A percentile compares a stretch with the other conserved stretches of the same genome.
Conservation (phyloP, 2,329 filamentous ascomycete species). For the Fusarium sp. region DNA sequence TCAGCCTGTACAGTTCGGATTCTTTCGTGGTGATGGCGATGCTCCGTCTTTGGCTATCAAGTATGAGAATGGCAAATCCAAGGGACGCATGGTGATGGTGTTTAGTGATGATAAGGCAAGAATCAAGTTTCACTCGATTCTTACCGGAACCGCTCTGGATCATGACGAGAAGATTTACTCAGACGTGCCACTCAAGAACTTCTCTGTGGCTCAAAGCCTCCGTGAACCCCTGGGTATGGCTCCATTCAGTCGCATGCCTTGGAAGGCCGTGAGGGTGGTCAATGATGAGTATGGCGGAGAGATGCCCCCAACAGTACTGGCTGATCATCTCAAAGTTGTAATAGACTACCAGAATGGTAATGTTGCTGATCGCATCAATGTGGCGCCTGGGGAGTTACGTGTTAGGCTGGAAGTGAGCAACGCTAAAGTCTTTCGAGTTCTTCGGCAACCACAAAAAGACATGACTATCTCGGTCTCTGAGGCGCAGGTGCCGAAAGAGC, state of each 20-base stretch:
- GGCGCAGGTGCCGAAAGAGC: constrained; percentile 69
- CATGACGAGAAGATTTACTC: constrained; percentile 76
- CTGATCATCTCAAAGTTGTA: constrained; percentile 79
- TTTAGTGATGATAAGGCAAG: constrained; percentile 81
- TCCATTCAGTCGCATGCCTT: constrained; percentile 64
- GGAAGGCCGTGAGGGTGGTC: constrained; percentile 76
- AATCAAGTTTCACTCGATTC: constrained; percentile 74
- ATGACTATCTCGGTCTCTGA: constrained; percentile 80
- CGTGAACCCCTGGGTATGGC: constrained; percentile 61
- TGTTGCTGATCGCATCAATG: constrained; percentile 84
- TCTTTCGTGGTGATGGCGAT: constrained; percentile 77
- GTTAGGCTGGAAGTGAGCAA: constrained; percentile 72
- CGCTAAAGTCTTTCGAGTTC: constrained; percentile 70
- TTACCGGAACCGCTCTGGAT: constrained; percentile 77
- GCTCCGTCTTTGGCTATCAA: constrained; percentile 76
- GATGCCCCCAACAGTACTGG: constrained; percentile 74
- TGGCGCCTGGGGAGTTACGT: constrained; percentile 78
- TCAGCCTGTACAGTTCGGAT: constrained; percentile 79
- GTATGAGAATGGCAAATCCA: constrained; percentile 71
- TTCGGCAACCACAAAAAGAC: constrained; percentile 80
- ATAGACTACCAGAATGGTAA: constrained; percentile 80
- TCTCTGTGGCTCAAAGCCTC: constrained; percentile 68
- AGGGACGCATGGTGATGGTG: constrained; percentile 79
- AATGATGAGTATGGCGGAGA: constrained; percentile 74
- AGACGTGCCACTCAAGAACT: constrained; percentile 73